Base-by-base conservation (phyloP, 306 rosid genomes). In the Delonix regia region DNA sequence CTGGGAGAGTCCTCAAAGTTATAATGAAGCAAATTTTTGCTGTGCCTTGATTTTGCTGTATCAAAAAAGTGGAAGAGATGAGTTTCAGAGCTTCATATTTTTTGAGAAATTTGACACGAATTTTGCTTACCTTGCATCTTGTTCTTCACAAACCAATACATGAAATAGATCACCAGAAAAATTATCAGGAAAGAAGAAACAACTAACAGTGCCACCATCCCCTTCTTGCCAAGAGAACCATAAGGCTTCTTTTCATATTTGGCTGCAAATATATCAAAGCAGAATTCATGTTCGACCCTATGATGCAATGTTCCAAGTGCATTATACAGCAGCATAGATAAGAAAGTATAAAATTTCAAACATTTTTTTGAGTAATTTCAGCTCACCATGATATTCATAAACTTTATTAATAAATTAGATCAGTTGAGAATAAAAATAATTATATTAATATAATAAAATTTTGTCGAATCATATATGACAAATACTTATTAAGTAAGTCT, bases 201-300 rank as follows among this genome's bases (percentile, higher is more conserved):
- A 0, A 41, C 71, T 7, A 67, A 41, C 67, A 81, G 19, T 60
- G 80, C 87, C 3, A 81, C 2, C 85, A 73, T 15, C 22, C 87
- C 65, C 66, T 81, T 84, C 84, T 59, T 84, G 25, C 87, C 87
- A 9, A 84, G 71, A 77, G 80, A 68, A 60, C 87, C 87, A 51
- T 72, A 28, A 1, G 75, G 74, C 13, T 81, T 69, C 18, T 81
- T 84, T 44, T 57, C 80, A 81, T 80, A 71, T 39, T 45, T 39
- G 16, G 87, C 87, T 84, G 84, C 53, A 48, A 64, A 60, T 49
- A 15, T 4, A 49, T 49, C 22, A 49, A 49, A 49, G 56, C 10
- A 7, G 52, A 47, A 47, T 47, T 47, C 4, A 14, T 47, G 5
- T 9, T 15, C 15, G 49, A 12, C 8, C 15, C 6, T 0, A 44